Evolutionary conservation across 257 asterid genomes (phyloP).

Genomic region (Misopates orontium): DNA sequence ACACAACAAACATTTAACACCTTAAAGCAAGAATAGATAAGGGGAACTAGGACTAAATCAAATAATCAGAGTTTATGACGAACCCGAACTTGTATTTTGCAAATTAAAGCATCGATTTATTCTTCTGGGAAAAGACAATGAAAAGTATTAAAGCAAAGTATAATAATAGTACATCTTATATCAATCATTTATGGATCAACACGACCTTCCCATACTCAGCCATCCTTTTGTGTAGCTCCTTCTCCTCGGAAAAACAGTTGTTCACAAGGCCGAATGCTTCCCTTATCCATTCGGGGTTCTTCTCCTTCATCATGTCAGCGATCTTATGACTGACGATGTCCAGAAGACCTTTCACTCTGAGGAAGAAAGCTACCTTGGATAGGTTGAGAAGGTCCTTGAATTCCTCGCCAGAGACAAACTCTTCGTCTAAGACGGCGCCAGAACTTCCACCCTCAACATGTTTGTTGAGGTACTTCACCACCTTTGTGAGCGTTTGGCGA

Average conservation of each 20-base stretch:
- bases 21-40: too few species aligned
- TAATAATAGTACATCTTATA: too few species aligned
- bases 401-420: neutral
- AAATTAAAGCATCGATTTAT: too few species aligned
- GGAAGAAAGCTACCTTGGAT: slow-evolving; percentile 23
- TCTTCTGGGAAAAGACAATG: too few species aligned
- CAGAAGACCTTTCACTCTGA: neutral
- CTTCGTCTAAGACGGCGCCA: neutral
- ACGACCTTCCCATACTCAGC: slow-evolving; percentile 26
- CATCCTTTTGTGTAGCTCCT: neutral
- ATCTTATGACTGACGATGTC: neutral
- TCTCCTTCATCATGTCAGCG: slow-evolving; percentile 6
- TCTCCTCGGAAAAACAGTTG: slow-evolving; percentile 27
- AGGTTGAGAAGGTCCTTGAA: neutral
- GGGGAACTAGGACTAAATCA: too few species aligned
- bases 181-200: neutral
- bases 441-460: neutral
- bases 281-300: neutral
- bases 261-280: neutral
- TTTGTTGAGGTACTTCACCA: slow-evolving; percentile 16
- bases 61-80: too few species aligned
- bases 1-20: too few species aligned
- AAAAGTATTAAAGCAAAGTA: too few species aligned
- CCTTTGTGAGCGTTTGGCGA: slow-evolving; percentile 6
- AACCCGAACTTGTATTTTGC: too few species aligned